phyloP scores from a whole-genome alignment of 345 rosid genomes.

The Zanthoxylum bungeanum region DNA sequence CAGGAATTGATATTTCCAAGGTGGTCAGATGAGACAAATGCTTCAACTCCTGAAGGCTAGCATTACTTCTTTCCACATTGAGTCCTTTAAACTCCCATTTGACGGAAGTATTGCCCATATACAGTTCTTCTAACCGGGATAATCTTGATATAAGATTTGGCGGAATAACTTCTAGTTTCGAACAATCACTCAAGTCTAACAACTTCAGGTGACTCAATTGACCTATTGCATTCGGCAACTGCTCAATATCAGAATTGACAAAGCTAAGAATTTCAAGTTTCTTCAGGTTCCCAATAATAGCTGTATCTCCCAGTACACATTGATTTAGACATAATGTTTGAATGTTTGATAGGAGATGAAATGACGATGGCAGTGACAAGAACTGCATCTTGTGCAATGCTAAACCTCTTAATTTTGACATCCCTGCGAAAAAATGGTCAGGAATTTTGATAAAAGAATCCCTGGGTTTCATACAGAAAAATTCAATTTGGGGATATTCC shows the following conservation, averaged over 20 bases:
- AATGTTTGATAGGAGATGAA: slow-evolving; percentile 3
- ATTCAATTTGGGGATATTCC: slow-evolving; percentile 16
- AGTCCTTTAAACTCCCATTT: slow-evolving; percentile 19
- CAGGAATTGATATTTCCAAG: slow-evolving; percentile 10
- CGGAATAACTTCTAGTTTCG: slow-evolving; percentile 8
- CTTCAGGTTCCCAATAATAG: slow-evolving; percentile 7
- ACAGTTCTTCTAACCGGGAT: slow-evolving; percentile 25
- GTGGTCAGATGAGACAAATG: slow-evolving; percentile 9
- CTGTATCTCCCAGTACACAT: neutral
- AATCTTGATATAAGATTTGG: slow-evolving; percentile 1
- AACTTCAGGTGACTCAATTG: slow-evolving; percentile 5
- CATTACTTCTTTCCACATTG: neutral
- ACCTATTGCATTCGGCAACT: slow-evolving; percentile 23
- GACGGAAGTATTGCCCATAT: slow-evolving; percentile 10
- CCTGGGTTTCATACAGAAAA: neutral
- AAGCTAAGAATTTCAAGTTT: slow-evolving; percentile 20
- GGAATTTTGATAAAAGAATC: neutral
- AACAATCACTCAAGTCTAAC: slow-evolving; percentile 14
- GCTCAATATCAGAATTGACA: neutral
- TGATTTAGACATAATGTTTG: slow-evolving; percentile 19
- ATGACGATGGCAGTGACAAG: slow-evolving; percentile 11
- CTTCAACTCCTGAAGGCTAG: slow-evolving; percentile 6
- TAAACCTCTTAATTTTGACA: slow-evolving; percentile 23
- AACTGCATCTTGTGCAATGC: neutral
- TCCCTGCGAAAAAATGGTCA: slow-evolving; percentile 5